phyloP scores from a whole-genome alignment of 2,329 filamentous ascomycete species.

The Chaetomium sp. region DNA sequence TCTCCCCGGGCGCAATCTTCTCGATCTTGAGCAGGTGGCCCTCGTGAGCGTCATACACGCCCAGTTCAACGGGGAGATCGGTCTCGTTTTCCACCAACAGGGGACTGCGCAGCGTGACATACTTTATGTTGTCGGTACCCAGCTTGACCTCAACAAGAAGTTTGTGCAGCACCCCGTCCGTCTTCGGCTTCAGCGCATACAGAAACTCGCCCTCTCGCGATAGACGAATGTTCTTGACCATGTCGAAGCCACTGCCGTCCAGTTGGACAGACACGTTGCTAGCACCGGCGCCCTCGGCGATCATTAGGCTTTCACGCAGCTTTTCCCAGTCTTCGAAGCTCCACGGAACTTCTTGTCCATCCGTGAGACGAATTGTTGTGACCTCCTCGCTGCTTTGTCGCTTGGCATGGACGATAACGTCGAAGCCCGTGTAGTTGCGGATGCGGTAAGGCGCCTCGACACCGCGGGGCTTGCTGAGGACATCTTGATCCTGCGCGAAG shows the following conservation, averaged over 20 bases:
- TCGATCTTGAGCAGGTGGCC: slow-evolving; percentile 95
- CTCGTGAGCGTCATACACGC: slow-evolving; percentile 83
- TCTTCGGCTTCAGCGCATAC: slow-evolving; percentile 85
- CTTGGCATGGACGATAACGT: slow-evolving; percentile 80
- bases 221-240: slow-evolving; percentile 82
- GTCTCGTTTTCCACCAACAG: slow-evolving; percentile 93
- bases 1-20: slow-evolving; percentile 91
- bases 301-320: slow-evolving; percentile 89
- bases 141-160: slow-evolving; percentile 89
- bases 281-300: slow-evolving; percentile 78
- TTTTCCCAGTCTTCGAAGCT: slow-evolving; percentile 96
- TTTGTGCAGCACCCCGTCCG: slow-evolving; percentile 82
- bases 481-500: slow-evolving; percentile 82
- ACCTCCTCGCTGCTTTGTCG: slow-evolving; percentile 66
- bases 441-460: slow-evolving; percentile 91
- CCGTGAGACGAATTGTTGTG: slow-evolving; percentile 74
- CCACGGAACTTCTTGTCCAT: slow-evolving; percentile 92
- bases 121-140: slow-evolving; percentile 95
- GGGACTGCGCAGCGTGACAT: slow-evolving; percentile 92
- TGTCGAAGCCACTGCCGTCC: slow-evolving; percentile 92
- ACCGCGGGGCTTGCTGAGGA: slow-evolving; percentile 88
- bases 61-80: slow-evolving; percentile 91
- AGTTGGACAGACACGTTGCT: slow-evolving; percentile 76
- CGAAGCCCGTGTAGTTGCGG: slow-evolving; percentile 93
- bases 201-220: slow-evolving; percentile 93